These are phyloP conservation scores for Groenewaldozyma auringiensis DNA, from an alignment of 1,139 yeast genomes.

Conservation along the genomic window DNA sequence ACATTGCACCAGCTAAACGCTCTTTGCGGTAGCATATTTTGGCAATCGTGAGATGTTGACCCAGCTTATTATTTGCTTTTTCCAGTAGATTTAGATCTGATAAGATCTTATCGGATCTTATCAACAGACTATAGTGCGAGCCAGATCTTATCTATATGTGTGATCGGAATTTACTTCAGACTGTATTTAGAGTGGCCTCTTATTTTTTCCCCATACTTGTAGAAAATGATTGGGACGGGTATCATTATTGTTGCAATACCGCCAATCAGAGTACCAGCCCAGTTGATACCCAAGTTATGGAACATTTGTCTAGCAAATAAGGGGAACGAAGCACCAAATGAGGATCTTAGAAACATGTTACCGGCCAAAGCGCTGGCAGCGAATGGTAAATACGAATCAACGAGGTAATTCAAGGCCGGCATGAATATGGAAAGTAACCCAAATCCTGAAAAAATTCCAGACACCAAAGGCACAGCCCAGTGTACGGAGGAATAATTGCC, in stretches of 20 bases:
- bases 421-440: constrained; percentile 71
- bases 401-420: constrained; percentile 69
- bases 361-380: constrained; percentile 94
- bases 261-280: constrained; percentile 80
- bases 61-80: too few species aligned
- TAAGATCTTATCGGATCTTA: too few species aligned
- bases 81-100: too few species aligned
- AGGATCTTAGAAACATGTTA: constrained; percentile 75
- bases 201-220: constrained; percentile 52
- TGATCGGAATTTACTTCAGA: too few species aligned
- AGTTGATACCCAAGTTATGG: constrained; percentile 62
- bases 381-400: constrained; percentile 67
- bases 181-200: constrained; percentile 45
- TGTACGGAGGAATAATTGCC: constrained; percentile 61
- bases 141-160: too few species aligned
- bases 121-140: too few species aligned
- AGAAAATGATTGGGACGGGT: constrained; percentile 72
- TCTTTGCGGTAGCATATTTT: too few species aligned
- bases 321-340: constrained; percentile 71
- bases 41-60: too few species aligned
- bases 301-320: constrained; percentile 73
- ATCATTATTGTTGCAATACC: constrained; percentile 52
- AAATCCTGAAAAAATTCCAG: constrained; percentile 63
- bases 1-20: too few species aligned
- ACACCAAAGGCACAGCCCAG: constrained; percentile 77